Base-by-base conservation (phyloP, 352 stramenopile species). In the Phytophthora sansomeana region DNA sequence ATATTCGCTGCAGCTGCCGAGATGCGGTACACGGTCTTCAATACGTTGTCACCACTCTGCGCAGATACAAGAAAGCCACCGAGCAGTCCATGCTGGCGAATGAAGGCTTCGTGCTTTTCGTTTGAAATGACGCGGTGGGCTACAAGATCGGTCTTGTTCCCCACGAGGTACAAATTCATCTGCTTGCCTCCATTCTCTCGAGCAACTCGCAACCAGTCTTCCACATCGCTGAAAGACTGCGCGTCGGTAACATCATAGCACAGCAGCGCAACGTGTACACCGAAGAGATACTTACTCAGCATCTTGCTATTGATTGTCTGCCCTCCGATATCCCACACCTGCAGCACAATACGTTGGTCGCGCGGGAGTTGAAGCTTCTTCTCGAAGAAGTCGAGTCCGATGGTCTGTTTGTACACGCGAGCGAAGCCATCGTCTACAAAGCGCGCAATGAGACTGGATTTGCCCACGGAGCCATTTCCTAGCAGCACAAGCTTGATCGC, bases 281-380 rank as follows among this genome's bases (percentile, higher is more conserved):
- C 84, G 42, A 83, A 96, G 24, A 96, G 60, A 67, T 96, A 96
- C 65, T 95, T 96, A 63, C 57, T 67, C 46, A 96, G 67, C 87
- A 96, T 97, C 58, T 90, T 92, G 70, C 88, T 96, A 67, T 81
- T 85, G 59, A 93, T 92, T n/a, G 77, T 95, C 63, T 97, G 90
- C 8, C 89, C 88, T 16, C 89, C 90, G 48, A 96, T 96, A 75
- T 97, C 91, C 87, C 88, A 96, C 7, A 97, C 80, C 58, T 96
- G 85, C 19, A 96, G 73, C 42, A 93, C 79, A 26, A 92, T 78
- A 0, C 78, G 72, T 63, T 93, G 75, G 61, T 93, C 84, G 7
- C 84, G 80, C n/a, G 85, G 76, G 13, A 96, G 80, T 32, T 83
- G 63, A 13, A 96, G 76, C 58, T 87, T 90, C 67, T 96, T 96